Conservation (phyloP, 257 asterid genomes). For the Apocynum venetum region DNA sequence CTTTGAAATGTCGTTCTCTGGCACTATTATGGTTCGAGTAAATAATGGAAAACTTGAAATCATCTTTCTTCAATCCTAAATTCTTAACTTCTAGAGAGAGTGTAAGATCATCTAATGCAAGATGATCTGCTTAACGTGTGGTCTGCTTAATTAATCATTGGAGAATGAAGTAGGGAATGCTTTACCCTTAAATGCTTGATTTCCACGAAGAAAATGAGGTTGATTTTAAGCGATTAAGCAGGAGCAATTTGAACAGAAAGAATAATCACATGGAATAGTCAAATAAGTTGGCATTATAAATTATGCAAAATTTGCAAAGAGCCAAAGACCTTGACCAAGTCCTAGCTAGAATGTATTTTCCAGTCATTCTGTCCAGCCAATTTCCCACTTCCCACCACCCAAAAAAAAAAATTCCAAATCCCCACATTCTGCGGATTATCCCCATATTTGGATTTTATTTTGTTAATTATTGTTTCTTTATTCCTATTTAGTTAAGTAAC, state of each 20-base stretch:
- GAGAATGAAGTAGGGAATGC: background rate
- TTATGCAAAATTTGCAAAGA: background rate
- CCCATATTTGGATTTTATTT: too few species aligned
- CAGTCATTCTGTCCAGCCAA: background rate
- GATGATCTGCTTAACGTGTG: too few species aligned
- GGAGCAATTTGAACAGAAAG: background rate
- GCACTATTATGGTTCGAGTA: background rate
- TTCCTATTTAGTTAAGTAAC: too few species aligned
- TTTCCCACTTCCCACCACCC: too few species aligned
- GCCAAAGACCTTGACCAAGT: constrained; percentile 2
- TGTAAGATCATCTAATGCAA: too few species aligned
- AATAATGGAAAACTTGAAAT: background rate
- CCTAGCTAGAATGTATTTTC: background rate
- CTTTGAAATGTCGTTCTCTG: background rate
- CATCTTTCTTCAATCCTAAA: background rate
- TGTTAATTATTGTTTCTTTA: too few species aligned
- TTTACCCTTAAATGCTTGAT: background rate
- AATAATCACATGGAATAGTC: constrained; percentile 7
- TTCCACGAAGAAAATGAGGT: background rate
- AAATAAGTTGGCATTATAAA: constrained; percentile 11
- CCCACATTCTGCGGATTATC: too few species aligned
- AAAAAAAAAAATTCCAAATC: too few species aligned
- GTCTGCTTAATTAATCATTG: background rate
- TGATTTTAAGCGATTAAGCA: background rate
- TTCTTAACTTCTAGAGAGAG: background rate